Evolutionary conservation across 2,329 filamentous ascomycete genomes (phyloP).

Genomic region (Fusarium lateritium): DNA sequence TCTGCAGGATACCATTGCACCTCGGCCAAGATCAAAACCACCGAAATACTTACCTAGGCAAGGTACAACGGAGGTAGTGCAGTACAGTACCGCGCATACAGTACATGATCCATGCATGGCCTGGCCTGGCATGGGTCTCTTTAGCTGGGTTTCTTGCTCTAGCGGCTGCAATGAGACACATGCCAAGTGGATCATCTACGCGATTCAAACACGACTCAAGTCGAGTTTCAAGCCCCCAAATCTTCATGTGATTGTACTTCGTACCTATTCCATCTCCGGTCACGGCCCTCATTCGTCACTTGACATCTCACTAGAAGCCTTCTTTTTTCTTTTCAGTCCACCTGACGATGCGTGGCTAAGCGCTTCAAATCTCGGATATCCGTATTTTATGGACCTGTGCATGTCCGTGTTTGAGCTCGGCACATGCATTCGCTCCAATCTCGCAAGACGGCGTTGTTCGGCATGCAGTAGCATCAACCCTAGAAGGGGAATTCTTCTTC

Average conservation of each 20-base stretch:
- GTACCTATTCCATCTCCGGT: slow-evolving; percentile 32
- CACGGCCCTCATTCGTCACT: slow-evolving; percentile 22
- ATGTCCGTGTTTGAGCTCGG: neutral
- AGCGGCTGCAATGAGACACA: slow-evolving; percentile 33
- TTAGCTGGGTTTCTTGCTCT: neutral
- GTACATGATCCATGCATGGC: slow-evolving; percentile 27
- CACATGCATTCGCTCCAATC: slow-evolving; percentile 8
- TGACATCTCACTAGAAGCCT: slow-evolving; percentile 20
- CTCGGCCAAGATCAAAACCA: slow-evolving; percentile 16
- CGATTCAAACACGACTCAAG: slow-evolving; percentile 33
- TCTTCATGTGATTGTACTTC: slow-evolving; percentile 31
- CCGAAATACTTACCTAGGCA: slow-evolving; percentile 2
- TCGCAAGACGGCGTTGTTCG: neutral
- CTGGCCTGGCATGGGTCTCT: slow-evolving; percentile 5
- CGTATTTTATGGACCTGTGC: slow-evolving; percentile 2
- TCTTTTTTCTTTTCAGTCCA: slow-evolving; percentile 23
- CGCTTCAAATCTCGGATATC: neutral
- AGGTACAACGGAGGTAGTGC: neutral
- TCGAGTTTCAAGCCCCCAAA: slow-evolving; percentile 10
- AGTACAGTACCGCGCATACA: slow-evolving; percentile 22
- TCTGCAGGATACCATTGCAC: slow-evolving; percentile 40
- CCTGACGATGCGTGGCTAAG: slow-evolving; percentile 24
- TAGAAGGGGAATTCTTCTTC: slow-evolving; percentile 1
- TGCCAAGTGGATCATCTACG: slow-evolving; percentile 32
- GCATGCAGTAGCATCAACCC: slow-evolving; percentile 5